These are phyloP conservation scores for Raffaelea arxii DNA, from an alignment of 2,329 filamentous ascomycete species.

Conservation along the genomic window DNA sequence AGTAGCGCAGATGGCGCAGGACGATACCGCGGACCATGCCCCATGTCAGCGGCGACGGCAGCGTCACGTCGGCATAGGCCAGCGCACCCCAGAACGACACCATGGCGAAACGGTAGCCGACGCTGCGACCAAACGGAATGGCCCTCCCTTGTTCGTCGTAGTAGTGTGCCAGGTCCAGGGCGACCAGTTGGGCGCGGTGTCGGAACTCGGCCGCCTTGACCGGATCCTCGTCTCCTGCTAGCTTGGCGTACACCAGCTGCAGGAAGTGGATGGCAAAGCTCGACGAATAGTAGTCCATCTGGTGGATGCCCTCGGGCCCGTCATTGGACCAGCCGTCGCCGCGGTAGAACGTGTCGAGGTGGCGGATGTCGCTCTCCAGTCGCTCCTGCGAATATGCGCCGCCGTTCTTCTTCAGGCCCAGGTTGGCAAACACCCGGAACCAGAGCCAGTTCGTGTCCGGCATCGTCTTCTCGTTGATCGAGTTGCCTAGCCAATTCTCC, in stretches of 20 bases:
- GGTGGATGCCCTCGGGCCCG: conserved; percentile 66
- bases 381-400: conserved; percentile 59
- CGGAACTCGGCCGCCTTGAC: conserved; percentile 59
- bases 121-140: conserved; percentile 67
- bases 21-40: conserved; percentile 70
- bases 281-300: conserved; percentile 80
- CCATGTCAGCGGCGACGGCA: conserved; percentile 64
- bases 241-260: conserved; percentile 65
- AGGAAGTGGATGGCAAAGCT: conserved; percentile 76
- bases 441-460: conserved; percentile 62
- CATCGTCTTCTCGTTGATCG: conserved; percentile 75
- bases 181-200: conserved; percentile 54
- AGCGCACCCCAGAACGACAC: conserved; percentile 74
- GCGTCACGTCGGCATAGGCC: conserved; percentile 64
- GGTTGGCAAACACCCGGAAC: conserved; percentile 78
- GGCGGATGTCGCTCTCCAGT: conserved; percentile 65
- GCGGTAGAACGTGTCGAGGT: conserved; percentile 73
- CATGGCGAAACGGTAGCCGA: conserved; percentile 79
- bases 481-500: conserved; percentile 62
- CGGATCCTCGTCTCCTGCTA: conserved; percentile 58
- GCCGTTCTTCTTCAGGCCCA: conserved; percentile 66
- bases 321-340: conserved; percentile 77
- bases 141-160: conserved; percentile 62
- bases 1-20: conserved; percentile 67
- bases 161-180: conserved; percentile 65